Evolutionary conservation across 78 protist genomes (phyloP).

Genomic region (Diacronema lutheri): DNA sequence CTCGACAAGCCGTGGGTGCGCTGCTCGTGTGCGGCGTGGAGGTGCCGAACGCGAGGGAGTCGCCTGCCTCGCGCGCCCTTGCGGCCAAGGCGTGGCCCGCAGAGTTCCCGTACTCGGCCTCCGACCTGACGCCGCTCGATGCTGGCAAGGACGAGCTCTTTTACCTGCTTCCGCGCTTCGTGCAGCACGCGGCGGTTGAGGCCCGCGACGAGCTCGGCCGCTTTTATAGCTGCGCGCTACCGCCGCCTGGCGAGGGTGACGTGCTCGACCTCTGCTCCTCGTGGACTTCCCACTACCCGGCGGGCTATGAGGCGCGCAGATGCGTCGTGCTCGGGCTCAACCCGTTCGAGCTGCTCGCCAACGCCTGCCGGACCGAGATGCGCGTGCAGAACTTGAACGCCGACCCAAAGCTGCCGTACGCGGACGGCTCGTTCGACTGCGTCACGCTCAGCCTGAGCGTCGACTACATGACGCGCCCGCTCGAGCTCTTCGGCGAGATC

Average conservation of each 20-base stretch:
- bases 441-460: neutral
- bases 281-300: constrained; percentile 23
- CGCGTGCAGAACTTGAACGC: constrained; percentile 1
- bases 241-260: neutral
- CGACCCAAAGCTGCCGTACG: neutral
- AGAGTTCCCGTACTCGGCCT: neutral
- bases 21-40: too few species aligned
- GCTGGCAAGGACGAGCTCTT: neutral
- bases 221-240: neutral
- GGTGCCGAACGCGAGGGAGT: neutral
- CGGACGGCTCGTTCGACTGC: neutral
- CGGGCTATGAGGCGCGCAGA: neutral
- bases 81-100: neutral
- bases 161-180: neutral
- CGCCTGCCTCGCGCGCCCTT: neutral
- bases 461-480: neutral
- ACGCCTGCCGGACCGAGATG: neutral
- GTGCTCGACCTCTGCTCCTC: constrained; percentile 14
- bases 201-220: neutral
- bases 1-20: too few species aligned
- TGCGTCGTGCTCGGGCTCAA: neutral
- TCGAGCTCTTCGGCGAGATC: neutral
- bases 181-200: constrained; percentile 1
- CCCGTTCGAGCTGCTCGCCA: neutral
- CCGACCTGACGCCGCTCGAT: neutral